Percentiles rank a stretch among this genome's conserved stretches.
phyloP scores from a whole-genome alignment of 768 basidiomycete species.

The Austroboletus festivus region DNA sequence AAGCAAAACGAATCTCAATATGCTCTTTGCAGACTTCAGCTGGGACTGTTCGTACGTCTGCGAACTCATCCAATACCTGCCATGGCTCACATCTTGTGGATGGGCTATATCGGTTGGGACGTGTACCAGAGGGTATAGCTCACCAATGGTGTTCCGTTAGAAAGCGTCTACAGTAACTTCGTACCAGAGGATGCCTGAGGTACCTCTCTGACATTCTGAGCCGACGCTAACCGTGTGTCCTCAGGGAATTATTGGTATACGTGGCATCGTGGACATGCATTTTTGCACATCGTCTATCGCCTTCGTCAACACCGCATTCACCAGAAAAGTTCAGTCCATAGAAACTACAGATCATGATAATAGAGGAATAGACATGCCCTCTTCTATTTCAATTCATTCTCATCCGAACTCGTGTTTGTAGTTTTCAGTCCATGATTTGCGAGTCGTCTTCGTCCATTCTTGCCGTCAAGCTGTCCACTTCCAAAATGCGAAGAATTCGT shows the following conservation, averaged over 20 bases:
- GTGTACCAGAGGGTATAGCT: constrained; percentile 92
- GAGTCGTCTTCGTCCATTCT: constrained; percentile 97
- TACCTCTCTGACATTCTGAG: too few relatives aligned
- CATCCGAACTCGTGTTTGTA: constrained; percentile 28
- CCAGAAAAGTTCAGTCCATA: constrained; percentile 87
- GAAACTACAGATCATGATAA: constrained; percentile 96
- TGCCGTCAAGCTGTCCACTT: constrained; percentile 96
- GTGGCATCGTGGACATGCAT: constrained; percentile 97
- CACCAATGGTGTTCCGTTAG: constrained; percentile 97
- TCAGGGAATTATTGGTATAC: constrained; percentile 88
- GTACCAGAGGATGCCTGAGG: constrained; percentile 71
- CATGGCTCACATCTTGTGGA: constrained; percentile 33
- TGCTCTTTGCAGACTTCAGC: constrained; percentile 94
- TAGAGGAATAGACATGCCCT: constrained; percentile 63
- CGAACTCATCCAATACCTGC: background rate
- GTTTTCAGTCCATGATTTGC: constrained; percentile 98
- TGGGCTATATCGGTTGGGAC: constrained; percentile 96
- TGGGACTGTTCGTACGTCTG: constrained; percentile 88
- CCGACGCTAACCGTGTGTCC: background rate
- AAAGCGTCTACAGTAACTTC: constrained; percentile 91
- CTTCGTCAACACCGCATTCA: constrained; percentile 92
- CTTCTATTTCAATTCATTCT: constrained; percentile 2
- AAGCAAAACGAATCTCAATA: constrained; percentile 42
- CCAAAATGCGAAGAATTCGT: constrained; percentile 88
- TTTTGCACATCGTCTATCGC: constrained; percentile 99